A percentile compares a stretch with the other conserved stretches of the same genome.
Conservation (phyloP, 2,329 filamentous ascomycete species). For the Botrytis sinoallii region DNA sequence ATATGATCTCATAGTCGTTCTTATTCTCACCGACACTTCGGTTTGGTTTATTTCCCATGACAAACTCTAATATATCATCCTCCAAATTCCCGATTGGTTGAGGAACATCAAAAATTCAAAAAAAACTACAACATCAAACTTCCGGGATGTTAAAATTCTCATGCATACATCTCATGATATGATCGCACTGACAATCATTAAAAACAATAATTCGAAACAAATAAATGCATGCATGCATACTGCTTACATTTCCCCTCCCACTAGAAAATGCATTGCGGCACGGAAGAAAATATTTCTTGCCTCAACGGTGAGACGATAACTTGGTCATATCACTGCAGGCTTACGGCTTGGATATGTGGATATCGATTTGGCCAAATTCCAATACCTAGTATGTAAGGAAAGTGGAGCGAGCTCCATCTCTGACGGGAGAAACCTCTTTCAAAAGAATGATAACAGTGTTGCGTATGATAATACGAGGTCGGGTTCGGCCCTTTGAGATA, state of each 20-base stretch:
- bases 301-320: background rate
- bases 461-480: background rate
- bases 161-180: background rate
- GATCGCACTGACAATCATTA: background rate
- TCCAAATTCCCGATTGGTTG: background rate
- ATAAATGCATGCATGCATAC: background rate
- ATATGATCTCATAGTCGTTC: background rate
- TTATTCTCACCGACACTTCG: constrained; percentile 10
- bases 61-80: background rate
- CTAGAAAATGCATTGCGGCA: background rate
- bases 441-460: background rate
- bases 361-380: background rate
- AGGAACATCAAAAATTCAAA: background rate
- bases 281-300: constrained; percentile 1
- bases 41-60: background rate
- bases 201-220: background rate
- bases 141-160: background rate
- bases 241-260: constrained; percentile 2
- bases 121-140: background rate
- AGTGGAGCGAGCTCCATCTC: background rate
- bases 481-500: background rate
- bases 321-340: constrained; percentile 16
- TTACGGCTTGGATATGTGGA: constrained; percentile 7
- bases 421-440: constrained; percentile 10
- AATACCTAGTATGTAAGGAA: constrained; percentile 2